These are phyloP conservation scores for Rhypophila decipiens DNA, from an alignment of 495 filamentous ascomycete genomes.

Conservation along the genomic window DNA sequence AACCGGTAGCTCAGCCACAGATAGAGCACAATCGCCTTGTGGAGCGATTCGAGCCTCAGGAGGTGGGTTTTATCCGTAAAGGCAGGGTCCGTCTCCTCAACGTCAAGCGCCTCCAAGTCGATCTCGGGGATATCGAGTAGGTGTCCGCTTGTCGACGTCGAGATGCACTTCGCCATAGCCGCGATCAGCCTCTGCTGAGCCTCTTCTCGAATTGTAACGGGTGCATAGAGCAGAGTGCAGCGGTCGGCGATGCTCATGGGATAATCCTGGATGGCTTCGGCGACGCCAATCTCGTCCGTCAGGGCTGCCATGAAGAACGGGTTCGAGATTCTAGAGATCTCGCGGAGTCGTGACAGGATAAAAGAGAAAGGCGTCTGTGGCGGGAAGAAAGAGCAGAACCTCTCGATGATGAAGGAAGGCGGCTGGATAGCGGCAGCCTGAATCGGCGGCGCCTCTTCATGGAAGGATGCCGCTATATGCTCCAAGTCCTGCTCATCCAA, in stretches of 20 bases:
- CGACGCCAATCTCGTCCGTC: constrained; percentile 51
- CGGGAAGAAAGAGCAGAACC: constrained; percentile 73
- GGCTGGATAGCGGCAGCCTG: constrained; percentile 70
- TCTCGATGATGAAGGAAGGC: constrained; percentile 55
- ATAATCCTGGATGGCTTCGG: constrained; percentile 63
- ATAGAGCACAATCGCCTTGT: constrained; percentile 77
- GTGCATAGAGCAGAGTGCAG: constrained; percentile 67
- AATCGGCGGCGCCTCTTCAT: constrained; percentile 56
- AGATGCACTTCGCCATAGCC: constrained; percentile 62
- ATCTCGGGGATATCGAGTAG: constrained; percentile 58
- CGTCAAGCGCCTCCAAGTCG: constrained; percentile 62
- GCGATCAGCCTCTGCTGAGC: constrained; percentile 36
- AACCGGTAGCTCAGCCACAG: constrained; percentile 75
- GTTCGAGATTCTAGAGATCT: constrained; percentile 51
- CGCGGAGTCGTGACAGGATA: constrained; percentile 63
- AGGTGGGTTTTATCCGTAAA: constrained; percentile 48
- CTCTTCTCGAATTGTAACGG: constrained; percentile 38
- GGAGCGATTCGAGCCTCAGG: constrained; percentile 61
- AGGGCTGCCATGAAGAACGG: constrained; percentile 69
- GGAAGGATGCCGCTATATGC: constrained; percentile 56
- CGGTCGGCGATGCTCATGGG: constrained; percentile 63
- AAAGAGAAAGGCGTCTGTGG: constrained; percentile 68
- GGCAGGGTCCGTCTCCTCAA: constrained; percentile 26
- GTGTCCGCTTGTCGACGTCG: constrained; percentile 54
- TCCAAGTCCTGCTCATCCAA: constrained; percentile 64